Percentiles rank a stretch among this genome's conserved stretches.
Evolutionary conservation across 495 filamentous ascomycete species (phyloP).

Genomic region (Barbatosphaeria neglecta): DNA sequence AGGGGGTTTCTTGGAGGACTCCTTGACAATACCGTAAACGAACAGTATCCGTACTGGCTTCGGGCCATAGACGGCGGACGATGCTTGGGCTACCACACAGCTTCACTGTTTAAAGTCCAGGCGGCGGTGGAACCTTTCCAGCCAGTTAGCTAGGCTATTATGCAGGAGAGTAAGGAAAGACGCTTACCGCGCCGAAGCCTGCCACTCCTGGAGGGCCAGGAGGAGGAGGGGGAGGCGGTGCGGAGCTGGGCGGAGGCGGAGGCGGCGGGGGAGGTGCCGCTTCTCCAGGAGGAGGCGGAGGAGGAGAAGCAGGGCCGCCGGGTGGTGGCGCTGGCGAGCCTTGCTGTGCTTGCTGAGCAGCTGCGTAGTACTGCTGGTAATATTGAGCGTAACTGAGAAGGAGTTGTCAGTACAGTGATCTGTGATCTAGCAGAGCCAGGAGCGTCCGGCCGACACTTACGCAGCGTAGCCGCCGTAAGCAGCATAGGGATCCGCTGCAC

Average conservation of each 20-base stretch:
- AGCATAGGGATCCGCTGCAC: constrained; percentile 71
- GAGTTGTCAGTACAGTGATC: no score
- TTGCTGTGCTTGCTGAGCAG: constrained; percentile 39
- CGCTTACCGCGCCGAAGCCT: constrained; percentile 61
- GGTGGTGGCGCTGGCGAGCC: constrained; percentile 25
- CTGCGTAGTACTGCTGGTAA: constrained; percentile 52
- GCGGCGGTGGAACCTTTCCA: constrained; percentile 40
- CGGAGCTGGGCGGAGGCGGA: constrained; percentile 44
- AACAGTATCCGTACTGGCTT: no score
- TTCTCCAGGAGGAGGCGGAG: constrained; percentile 49
- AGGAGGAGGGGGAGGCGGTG: constrained; percentile 51
- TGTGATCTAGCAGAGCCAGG: neutral
- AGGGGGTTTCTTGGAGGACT: neutral
- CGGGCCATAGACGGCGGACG: no score
- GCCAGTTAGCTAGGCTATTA: constrained; percentile 5
- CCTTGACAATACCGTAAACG: neutral
- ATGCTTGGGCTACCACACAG: neutral
- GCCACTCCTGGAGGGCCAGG: constrained; percentile 42
- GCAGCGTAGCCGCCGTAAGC: constrained; percentile 76
- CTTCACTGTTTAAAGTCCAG: constrained; percentile 29
- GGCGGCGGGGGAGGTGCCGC: constrained; percentile 61
- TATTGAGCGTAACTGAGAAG: constrained; percentile 49
- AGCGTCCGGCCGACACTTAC: constrained; percentile 16
- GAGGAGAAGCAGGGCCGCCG: constrained; percentile 39
- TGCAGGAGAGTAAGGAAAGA: no score